Evolutionary conservation across 78 protist genomes (phyloP).

Genomic region (Chrysochromulina parva): DNA sequence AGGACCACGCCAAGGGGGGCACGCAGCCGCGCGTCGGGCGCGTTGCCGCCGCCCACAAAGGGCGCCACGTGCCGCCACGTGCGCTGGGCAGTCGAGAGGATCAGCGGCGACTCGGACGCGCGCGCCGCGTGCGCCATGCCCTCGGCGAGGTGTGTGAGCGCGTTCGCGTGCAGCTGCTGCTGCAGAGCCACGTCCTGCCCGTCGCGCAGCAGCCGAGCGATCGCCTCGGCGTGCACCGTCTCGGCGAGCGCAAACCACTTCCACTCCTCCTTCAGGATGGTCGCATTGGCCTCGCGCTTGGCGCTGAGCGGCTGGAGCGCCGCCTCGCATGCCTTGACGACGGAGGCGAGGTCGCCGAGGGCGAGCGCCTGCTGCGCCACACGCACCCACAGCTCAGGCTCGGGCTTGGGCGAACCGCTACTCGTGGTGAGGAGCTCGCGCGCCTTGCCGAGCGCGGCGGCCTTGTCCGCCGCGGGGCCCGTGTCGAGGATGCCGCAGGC

Average conservation of each 20-base stretch:
- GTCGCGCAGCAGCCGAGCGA: neutral
- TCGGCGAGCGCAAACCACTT: neutral
- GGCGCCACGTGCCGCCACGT: neutral
- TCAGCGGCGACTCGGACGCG: neutral
- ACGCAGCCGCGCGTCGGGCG: neutral
- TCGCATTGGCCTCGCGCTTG: neutral
- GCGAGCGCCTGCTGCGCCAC: constrained; percentile 1
- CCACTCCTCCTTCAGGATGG: neutral
- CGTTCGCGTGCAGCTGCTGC: neutral
- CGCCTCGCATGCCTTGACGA: neutral
- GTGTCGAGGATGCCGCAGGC: neutral
- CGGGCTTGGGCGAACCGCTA: neutral
- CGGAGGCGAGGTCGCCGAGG: neutral
- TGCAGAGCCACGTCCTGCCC: neutral
- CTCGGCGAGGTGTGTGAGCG: neutral
- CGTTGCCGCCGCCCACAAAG: neutral
- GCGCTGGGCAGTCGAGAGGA: neutral
- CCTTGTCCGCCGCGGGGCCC: neutral
- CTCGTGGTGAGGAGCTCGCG: neutral
- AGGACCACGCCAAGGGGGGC: neutral
- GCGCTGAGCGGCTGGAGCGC: neutral
- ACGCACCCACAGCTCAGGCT: constrained; percentile 15
- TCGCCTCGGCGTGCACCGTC: neutral
- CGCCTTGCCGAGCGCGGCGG: neutral
- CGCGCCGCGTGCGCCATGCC: neutral